These are phyloP conservation scores for Vaccinium vitisidaea DNA, from an alignment of 148 eudicot species.

Conservation along the genomic window DNA sequence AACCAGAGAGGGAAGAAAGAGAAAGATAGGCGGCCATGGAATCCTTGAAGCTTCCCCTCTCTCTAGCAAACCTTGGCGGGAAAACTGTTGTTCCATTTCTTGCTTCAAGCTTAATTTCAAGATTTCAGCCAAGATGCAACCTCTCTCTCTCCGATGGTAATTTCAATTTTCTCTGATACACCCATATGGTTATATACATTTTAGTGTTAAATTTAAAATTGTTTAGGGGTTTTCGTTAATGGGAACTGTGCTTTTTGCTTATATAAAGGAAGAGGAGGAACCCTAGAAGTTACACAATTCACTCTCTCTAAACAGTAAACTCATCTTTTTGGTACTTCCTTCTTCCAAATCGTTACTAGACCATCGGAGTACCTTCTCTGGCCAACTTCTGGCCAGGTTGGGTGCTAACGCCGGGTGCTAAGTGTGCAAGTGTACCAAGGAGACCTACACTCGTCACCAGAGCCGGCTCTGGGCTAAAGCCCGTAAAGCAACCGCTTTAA, in stretches of 20 bases:
- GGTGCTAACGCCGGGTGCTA: no score
- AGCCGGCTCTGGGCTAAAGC: no score
- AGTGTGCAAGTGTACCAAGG: no score
- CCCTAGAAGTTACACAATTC: no score
- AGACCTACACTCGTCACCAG: no score
- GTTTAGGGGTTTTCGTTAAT: background rate
- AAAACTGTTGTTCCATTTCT: slow-evolving; percentile 3
- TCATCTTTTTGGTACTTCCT: no score
- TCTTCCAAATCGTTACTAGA: no score
- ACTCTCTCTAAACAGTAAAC: no score
- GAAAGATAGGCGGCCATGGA: slow-evolving; percentile 10
- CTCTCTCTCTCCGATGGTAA: slow-evolving; percentile 12
- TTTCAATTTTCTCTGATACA: background rate
- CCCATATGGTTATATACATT: background rate
- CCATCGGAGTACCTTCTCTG: no score
- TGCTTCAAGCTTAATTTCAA: slow-evolving; percentile 9
- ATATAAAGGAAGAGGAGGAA: no score
- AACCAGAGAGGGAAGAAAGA: background rate
- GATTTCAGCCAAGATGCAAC: slow-evolving; percentile 14
- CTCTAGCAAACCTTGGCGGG: background rate
- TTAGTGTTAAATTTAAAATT: background rate
- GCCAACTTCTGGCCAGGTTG: no score
- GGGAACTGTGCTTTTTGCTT: background rate
- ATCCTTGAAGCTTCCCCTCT: slow-evolving; percentile 6
- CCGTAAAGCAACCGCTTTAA: no score